Percentiles rank a stretch among this genome's conserved stretches.
Conservation (phyloP, 2,329 filamentous ascomycete genomes). For the Hawksworthiomyces lignivorus region DNA sequence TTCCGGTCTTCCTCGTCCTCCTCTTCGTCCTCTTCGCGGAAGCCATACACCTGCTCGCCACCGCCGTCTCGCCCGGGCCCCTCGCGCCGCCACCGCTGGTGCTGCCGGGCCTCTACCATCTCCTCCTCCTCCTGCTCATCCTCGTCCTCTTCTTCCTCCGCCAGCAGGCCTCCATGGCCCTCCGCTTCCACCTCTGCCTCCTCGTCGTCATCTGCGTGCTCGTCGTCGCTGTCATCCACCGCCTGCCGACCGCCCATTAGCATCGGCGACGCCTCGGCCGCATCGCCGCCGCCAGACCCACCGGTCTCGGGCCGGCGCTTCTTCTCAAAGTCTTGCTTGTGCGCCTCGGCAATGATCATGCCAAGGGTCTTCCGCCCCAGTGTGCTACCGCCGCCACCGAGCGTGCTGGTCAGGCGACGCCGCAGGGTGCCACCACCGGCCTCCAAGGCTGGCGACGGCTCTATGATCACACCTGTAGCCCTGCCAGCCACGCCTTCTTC, state of each 20-base stretch:
- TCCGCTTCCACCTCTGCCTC: background rate
- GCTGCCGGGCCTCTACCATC: too few relatives aligned
- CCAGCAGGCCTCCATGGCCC: too few relatives aligned
- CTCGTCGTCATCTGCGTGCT: background rate
- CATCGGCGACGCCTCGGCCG: too few relatives aligned
- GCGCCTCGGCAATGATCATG: conserved; percentile 69
- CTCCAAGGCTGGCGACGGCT: conserved; percentile 6
- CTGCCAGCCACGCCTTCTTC: conserved; percentile 10
- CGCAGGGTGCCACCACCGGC: conserved; percentile 16
- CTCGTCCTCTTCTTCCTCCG: conserved; percentile 7
- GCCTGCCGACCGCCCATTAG: conserved; percentile 1
- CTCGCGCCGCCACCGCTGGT: background rate
- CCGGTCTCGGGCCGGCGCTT: conserved; percentile 39
- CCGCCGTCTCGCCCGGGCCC: too few relatives aligned
- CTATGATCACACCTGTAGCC: too few relatives aligned
- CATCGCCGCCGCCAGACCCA: too few relatives aligned
- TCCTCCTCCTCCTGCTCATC: conserved; percentile 12
- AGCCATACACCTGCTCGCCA: too few relatives aligned
- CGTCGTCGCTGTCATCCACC: conserved; percentile 13
- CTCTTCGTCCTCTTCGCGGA: background rate
- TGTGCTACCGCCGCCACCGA: too few relatives aligned
- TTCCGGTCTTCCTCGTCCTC: background rate
- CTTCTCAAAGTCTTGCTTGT: conserved; percentile 88
- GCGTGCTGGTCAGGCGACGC: conserved; percentile 24
- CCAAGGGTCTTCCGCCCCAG: conserved; percentile 38